phyloP scores from a whole-genome alignment of 2,329 filamentous ascomycete species.

The Allantophomopsis lycopodina region DNA sequence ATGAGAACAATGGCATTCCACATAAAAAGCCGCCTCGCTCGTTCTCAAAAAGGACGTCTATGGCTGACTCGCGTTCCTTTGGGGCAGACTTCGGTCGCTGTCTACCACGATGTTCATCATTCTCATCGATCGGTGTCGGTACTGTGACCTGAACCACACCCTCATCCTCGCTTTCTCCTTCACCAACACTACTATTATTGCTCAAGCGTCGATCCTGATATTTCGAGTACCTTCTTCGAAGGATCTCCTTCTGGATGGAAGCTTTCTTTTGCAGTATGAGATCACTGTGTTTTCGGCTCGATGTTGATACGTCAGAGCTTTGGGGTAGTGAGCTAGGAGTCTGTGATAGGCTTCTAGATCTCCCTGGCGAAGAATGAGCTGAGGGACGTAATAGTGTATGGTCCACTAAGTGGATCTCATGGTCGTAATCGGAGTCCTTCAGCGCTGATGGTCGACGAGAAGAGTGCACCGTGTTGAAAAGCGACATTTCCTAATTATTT shows the following conservation, averaged over 20 bases:
- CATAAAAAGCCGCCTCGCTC: constrained; percentile 85
- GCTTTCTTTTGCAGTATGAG: constrained; percentile 9
- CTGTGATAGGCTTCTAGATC: too few species aligned
- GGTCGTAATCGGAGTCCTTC: constrained; percentile 50
- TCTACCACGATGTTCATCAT: neutral
- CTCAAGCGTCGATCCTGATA: constrained; percentile 19
- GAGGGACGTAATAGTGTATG: constrained; percentile 4
- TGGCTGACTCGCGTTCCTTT: constrained; percentile 34
- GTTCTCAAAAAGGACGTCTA: constrained; percentile 93
- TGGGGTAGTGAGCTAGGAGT: too few species aligned
- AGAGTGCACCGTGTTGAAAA: constrained; percentile 11
- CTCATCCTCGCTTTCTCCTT: constrained; percentile 4
- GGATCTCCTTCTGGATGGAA: constrained; percentile 12
- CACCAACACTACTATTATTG: constrained; percentile 5
- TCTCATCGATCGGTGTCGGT: neutral
- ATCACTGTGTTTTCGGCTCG: constrained; percentile 10
- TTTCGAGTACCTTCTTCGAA: constrained; percentile 14
- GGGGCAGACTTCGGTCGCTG: constrained; percentile 17
- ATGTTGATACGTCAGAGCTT: too few species aligned
- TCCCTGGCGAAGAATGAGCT: too few species aligned
- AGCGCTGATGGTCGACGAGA: constrained; percentile 36
- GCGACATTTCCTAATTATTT: constrained; percentile 8
- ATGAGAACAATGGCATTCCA: constrained; percentile 80
- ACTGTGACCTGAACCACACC: neutral
- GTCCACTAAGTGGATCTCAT: constrained; percentile 59